phyloP scores from a whole-genome alignment of 2,329 filamentous ascomycete genomes.

The Diaporthe nobilis region DNA sequence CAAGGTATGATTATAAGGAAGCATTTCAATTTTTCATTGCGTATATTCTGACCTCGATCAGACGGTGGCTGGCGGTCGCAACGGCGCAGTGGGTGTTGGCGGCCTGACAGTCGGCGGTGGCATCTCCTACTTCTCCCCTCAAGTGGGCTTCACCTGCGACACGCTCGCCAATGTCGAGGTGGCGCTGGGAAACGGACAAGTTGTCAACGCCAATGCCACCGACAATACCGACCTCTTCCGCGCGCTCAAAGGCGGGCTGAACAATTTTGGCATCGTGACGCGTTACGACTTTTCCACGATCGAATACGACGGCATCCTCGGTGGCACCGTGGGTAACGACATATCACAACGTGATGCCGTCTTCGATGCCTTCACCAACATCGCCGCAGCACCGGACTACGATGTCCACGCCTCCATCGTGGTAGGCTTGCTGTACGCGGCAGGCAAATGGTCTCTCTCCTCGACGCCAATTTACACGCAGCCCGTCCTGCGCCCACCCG shows the following conservation, averaged over 20 bases:
- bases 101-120: conserved; percentile 34
- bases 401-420: conserved; percentile 25
- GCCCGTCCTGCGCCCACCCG: conserved; percentile 16
- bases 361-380: conserved; percentile 31
- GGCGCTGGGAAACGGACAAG: conserved; percentile 49
- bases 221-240: conserved; percentile 59
- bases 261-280: conserved; percentile 58
- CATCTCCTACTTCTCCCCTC: conserved; percentile 34
- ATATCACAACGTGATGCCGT: conserved; percentile 28
- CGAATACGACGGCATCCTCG: conserved; percentile 11
- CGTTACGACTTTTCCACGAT: conserved; percentile 24
- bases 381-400: conserved; percentile 9
- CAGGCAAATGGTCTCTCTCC: conserved; percentile 6
- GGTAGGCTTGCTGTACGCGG: neutral
- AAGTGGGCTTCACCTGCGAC: conserved; percentile 34
- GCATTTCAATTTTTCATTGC: neutral
- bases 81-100: conserved; percentile 31
- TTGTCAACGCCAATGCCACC: conserved; percentile 57
- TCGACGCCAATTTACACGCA: conserved; percentile 17
- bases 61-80: conserved; percentile 30
- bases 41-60: conserved; percentile 13
- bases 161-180: conserved; percentile 32
- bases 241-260: conserved; percentile 60
- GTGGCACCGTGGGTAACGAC: conserved; percentile 13
- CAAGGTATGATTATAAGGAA: conserved; percentile 5